These are phyloP conservation scores for Rhodomyrtus tomentosa DNA, from an alignment of 345 rosid species.

Conservation along the genomic window DNA sequence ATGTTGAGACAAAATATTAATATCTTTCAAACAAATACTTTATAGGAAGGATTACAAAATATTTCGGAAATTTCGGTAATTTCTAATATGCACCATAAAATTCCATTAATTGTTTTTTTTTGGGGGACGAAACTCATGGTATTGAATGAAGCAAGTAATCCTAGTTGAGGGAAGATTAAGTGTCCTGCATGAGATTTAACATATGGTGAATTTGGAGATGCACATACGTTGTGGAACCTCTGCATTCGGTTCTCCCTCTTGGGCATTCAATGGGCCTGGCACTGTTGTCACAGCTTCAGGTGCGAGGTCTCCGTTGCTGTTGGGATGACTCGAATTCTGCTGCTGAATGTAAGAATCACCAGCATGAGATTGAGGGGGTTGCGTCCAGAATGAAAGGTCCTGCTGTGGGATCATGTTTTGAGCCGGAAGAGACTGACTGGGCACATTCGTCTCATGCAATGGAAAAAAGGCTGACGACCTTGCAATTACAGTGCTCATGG, in stretches of 20 bases:
- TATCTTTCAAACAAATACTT: background rate
- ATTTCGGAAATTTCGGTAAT: background rate
- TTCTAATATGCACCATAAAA: background rate
- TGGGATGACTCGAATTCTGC: background rate
- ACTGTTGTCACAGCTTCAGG: background rate
- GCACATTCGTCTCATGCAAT: background rate
- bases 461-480: background rate
- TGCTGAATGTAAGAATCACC: accelerated
- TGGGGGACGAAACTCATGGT: background rate
- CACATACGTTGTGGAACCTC: background rate
- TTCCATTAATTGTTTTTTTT: accelerated
- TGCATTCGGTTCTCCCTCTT: background rate
- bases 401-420: background rate
- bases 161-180: accelerated
- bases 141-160: background rate
- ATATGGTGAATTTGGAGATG: background rate
- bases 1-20: background rate
- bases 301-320: accelerated
- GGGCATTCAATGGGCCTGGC: background rate
- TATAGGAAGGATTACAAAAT: accelerated
- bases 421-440: background rate
- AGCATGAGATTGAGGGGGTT: background rate
- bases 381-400: background rate
- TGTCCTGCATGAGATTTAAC: background rate
- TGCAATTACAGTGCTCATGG: background rate